These are phyloP conservation scores for Anthracocystis walkeri DNA, from an alignment of 1,284 basidiomycete genomes.

Conservation along the genomic window DNA sequence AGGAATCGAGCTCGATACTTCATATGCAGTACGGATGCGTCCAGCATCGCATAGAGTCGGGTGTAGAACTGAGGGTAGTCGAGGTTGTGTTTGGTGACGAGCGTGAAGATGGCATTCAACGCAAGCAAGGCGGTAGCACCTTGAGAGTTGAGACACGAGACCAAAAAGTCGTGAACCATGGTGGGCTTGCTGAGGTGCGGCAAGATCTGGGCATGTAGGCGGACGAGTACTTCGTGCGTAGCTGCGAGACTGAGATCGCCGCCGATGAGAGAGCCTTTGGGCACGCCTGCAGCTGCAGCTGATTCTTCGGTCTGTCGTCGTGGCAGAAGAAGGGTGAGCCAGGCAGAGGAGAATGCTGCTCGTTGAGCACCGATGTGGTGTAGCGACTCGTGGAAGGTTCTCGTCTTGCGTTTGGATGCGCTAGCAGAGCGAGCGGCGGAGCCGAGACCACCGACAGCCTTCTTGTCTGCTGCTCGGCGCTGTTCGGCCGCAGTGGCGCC, in stretches of 20 bases:
- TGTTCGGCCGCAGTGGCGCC: constrained; percentile 44
- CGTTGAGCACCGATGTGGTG: constrained; percentile 80
- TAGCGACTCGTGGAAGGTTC: constrained; percentile 70
- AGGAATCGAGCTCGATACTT: constrained; percentile 95
- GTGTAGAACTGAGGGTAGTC: constrained; percentile 97
- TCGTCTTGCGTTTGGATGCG: constrained; percentile 59
- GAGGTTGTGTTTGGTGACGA: constrained; percentile 93
- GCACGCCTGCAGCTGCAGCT: constrained; percentile 13
- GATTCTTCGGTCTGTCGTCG: constrained; percentile 25
- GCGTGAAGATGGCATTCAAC: constrained; percentile 88
- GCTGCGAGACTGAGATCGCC: constrained; percentile 72
- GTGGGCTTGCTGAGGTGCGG: constrained; percentile 81
- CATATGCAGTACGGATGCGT: constrained; percentile 82
- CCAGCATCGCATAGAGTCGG: constrained; percentile 87
- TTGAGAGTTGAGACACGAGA: constrained; percentile 78
- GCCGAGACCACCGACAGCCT: constrained; percentile 34
- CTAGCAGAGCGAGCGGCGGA: constrained; percentile 28
- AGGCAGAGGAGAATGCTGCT: constrained; percentile 81
- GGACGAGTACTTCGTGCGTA: constrained; percentile 77
- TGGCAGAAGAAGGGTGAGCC: constrained; percentile 79
- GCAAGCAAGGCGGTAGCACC: constrained; percentile 89
- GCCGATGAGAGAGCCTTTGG: constrained; percentile 64
- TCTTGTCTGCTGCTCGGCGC: constrained; percentile 31
- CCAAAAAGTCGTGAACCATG: constrained; percentile 93
- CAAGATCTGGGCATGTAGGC: constrained; percentile 85